Conservation (phyloP, 495 filamentous ascomycete species). For the Lasiosphaeriaceae sp. region DNA sequence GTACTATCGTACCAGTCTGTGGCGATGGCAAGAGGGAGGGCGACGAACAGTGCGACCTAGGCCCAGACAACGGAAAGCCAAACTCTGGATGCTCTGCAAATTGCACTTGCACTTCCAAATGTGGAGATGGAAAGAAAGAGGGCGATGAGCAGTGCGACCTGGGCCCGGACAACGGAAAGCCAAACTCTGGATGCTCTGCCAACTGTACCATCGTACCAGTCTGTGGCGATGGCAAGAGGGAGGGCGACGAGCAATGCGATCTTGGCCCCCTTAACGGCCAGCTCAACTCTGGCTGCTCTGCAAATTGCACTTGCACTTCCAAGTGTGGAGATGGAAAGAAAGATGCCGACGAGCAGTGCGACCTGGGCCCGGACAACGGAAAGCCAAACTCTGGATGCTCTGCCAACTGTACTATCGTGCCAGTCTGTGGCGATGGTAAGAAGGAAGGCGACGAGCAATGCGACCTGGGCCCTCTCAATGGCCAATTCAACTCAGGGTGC, state of each 20-base stretch:
- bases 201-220: conserved; percentile 3
- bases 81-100: background rate
- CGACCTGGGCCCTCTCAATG: conserved; percentile 9
- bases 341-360: conserved; percentile 12
- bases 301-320: conserved; percentile 8
- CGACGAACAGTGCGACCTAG: background rate
- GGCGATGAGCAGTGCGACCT: conserved; percentile 13
- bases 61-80: background rate
- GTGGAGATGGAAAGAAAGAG: background rate
- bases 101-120: background rate
- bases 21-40: conserved; percentile 6
- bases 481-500: conserved; percentile 8
- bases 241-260: conserved; percentile 13
- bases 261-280: conserved; percentile 10
- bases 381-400: conserved; percentile 9
- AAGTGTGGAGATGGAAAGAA: conserved; percentile 8
- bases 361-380: conserved; percentile 11
- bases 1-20: conserved; percentile 1
- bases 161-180: conserved; percentile 11
- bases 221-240: conserved; percentile 10
- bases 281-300: conserved; percentile 8
- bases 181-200: conserved; percentile 7
- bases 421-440: conserved; percentile 16
- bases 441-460: conserved; percentile 13
- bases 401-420: conserved; percentile 5